Evolutionary conservation across 176 grass and related monocot species (phyloP), one percentile per base, ranked within the genome.

Genomic region (Oryza nivara): DNA sequence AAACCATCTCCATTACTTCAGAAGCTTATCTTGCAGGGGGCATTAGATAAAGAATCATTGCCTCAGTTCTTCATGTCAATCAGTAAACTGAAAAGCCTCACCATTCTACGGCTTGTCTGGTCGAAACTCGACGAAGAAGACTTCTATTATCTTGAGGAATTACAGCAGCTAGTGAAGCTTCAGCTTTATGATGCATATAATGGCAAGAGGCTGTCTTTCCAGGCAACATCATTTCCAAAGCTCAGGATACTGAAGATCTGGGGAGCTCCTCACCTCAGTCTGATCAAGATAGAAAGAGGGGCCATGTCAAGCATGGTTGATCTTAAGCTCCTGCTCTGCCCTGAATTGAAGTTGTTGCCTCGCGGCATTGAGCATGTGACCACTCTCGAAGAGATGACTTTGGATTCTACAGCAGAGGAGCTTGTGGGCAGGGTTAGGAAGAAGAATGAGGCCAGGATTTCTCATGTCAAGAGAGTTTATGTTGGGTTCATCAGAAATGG

Each of bases 101-200:
- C 76, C 47, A 67, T 86, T 54, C 76, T 86, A 2, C 47, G 84
- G 69, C 77, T 86, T 9, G 84, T 86, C 8, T 64, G 77, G 63
- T 86, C 84, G 43, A 80, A 72, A 51, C 84, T 86, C 6, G 68
- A 86, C 15, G 35, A 86, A 51, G 23, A 74, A 11, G 73, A 47
- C 35, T 86, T 86, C 26, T 86, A 56, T 13, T 79, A 60, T 25
- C 58, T 86, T 20, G 48, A 86, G 69, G 76, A 64, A 17, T 73
- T 86, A 15, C 77, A 86, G 4, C 71, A 79, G 84, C 17, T 86
- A 40, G 69, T 86, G 28, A 86, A 86, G 69, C 84, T 80, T 56
- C 84, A 86, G 1, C 84, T 86, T 67, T 86, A 80, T 32, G 84
- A 86, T 86, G 77, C 84, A 30, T 86, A 52, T 63, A 25, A 65